Evolutionary conservation across 768 basidiomycete genomes (phyloP), one percentile per base, ranked within the genome.

Genomic region (Cytidiella melzeri): DNA sequence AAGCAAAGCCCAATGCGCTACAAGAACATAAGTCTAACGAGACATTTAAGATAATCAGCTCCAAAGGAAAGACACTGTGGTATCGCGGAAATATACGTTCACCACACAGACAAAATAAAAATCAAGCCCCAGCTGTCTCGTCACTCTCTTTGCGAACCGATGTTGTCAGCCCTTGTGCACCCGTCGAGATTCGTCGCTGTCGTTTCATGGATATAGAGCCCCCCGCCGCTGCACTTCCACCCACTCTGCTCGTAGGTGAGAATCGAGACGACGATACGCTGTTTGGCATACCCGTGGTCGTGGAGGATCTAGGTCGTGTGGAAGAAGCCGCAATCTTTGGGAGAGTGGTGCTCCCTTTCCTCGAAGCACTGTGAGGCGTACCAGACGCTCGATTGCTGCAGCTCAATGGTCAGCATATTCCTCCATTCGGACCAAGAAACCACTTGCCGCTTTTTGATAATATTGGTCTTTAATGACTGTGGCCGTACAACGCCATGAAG

Each of bases 401-500:
- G 47, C 46, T 46, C 43, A 15, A 13, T 37, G 46, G 43, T 60
- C 43, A 58, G 48, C 13, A 27, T n/a, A n/a, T n/a, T n/a, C n/a
- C n/a, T n/a, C n/a, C n/a, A n/a, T n/a, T n/a, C n/a, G n/a, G n/a
- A n/a, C n/a, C n/a, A n/a, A n/a, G n/a, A n/a, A n/a, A n/a, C n/a
- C 7, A 61, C 61, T 11, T 47, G 90, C 90, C 90, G 75, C 73
- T 96, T 97, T 83, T 97, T 96, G 69, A 95, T 96, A 41, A 94
- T 87, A 64, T 97, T 92, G 38, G 94, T 97, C 77, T 96, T 96
- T 53, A 98, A 77, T 34, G 92, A 94, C 55, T 95, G 72, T 6
- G 95, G 95, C 47, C 95, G 80, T 5, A 93, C 89, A 43, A 97
- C 93, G 41, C 92, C 92, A 61, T 98, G 95, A 34, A 98, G 71